Conservation (phyloP, 106 monocot genomes). For the Iris macrosiphon region DNA sequence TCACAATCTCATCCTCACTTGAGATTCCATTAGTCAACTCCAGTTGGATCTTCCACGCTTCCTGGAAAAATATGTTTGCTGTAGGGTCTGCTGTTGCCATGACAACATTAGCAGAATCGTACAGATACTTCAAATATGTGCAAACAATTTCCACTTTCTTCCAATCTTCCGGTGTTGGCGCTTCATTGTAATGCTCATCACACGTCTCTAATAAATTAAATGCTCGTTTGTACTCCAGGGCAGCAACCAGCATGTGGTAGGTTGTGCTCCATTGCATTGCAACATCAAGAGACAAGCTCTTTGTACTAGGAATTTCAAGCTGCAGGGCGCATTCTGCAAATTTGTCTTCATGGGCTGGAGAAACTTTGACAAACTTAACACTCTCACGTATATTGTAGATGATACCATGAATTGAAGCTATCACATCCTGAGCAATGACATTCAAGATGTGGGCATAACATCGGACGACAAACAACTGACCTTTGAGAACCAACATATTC, state of each 20-base stretch:
- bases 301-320: slow-evolving; percentile 50
- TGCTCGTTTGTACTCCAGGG: slow-evolving; percentile 71
- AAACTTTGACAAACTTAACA: slow-evolving; percentile 82
- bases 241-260: slow-evolving; percentile 77
- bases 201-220: slow-evolving; percentile 70
- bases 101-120: slow-evolving; percentile 68
- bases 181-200: slow-evolving; percentile 80
- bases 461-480: slow-evolving; percentile 76
- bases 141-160: slow-evolving; percentile 82
- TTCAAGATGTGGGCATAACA: slow-evolving; percentile 81
- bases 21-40: slow-evolving; percentile 41
- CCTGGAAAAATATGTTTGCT: slow-evolving; percentile 84
- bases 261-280: slow-evolving; percentile 84
- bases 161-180: slow-evolving; percentile 87
- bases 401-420: slow-evolving; percentile 86
- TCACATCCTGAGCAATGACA: slow-evolving; percentile 70
- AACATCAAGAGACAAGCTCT: slow-evolving; percentile 59
- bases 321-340: slow-evolving; percentile 72
- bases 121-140: slow-evolving; percentile 53
- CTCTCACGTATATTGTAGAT: slow-evolving; percentile 92
- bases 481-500: slow-evolving; percentile 67
- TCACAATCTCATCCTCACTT: slow-evolving; percentile 40
- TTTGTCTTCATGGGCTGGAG: slow-evolving; percentile 59
- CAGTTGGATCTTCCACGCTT: slow-evolving; percentile 85
- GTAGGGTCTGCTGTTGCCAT: slow-evolving; percentile 49